Evolutionary conservation across 208 protist genomes (phyloP).

Genomic region (Balamuthia mandrillaris): DNA sequence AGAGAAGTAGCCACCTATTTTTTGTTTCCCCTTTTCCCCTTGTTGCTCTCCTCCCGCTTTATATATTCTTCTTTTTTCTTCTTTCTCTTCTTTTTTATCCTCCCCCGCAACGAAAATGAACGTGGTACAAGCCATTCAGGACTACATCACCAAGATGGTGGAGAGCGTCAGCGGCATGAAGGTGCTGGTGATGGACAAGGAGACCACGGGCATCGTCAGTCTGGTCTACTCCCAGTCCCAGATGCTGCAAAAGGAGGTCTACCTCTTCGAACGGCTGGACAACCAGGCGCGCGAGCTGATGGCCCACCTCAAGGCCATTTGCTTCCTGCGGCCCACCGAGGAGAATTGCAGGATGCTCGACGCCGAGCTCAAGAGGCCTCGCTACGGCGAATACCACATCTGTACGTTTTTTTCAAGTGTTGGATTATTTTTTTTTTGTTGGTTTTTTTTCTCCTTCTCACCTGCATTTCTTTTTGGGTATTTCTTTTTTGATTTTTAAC

Average conservation of each 20-base stretch:
- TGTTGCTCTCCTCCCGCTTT: not conserved
- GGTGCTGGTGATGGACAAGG: constrained; percentile 90
- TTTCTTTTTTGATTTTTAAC: not conserved
- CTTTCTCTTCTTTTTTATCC: not conserved
- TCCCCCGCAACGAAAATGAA: constrained; percentile 42
- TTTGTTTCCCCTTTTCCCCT: not conserved
- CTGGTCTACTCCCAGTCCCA: constrained; percentile 89
- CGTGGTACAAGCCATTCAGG: constrained; percentile 53
- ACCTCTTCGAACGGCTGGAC: constrained; percentile 88
- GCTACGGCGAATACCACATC: constrained; percentile 77
- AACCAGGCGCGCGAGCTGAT: constrained; percentile 78
- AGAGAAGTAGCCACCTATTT: too few relatives aligned
- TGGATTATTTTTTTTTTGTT: not conserved
- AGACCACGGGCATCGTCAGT: constrained; percentile 86
- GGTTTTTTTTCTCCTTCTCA: not conserved
- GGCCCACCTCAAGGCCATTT: constrained; percentile 81
- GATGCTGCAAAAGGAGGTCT: constrained; percentile 92
- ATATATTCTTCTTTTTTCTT: not conserved
- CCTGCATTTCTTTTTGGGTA: too few relatives aligned
- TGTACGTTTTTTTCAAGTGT: constrained; percentile 61
- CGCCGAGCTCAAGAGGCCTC: constrained; percentile 82
- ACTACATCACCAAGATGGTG: constrained; percentile 73
- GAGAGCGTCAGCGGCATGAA: constrained; percentile 80
- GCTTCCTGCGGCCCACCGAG: constrained; percentile 79
- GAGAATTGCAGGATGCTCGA: constrained; percentile 80